A percentile compares a stretch with the other conserved stretches of the same genome.
Conservation (phyloP, 805 yeast genomes). For the Cyberlindnera sargentensis region DNA sequence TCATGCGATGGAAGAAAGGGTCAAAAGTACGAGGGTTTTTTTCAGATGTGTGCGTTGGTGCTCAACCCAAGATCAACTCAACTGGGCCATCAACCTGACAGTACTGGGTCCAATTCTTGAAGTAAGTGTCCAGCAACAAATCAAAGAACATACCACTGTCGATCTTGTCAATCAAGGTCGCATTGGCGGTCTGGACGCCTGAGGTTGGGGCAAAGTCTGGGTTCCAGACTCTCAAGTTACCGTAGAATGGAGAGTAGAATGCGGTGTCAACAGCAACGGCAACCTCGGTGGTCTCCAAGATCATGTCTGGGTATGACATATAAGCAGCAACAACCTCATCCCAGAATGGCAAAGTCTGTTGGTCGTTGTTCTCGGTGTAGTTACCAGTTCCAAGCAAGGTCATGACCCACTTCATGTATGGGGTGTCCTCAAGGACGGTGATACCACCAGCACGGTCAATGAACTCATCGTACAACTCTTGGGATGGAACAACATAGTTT, state of each 20-base stretch:
- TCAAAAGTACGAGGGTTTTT: background rate
- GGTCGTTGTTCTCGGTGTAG: constrained; percentile 25
- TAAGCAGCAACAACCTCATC: constrained; percentile 34
- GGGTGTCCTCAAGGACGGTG: constrained; percentile 23
- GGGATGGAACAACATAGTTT: constrained; percentile 33
- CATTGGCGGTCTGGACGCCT: constrained; percentile 30
- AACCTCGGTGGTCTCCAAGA: constrained; percentile 25
- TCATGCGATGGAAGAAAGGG: too few relatives aligned
- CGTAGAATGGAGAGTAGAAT: constrained; percentile 36
- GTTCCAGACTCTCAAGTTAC: constrained; percentile 32
- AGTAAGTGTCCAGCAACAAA: constrained; percentile 26
- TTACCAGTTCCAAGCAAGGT: constrained; percentile 31
- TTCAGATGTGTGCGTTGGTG: background rate
- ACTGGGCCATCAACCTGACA: constrained; percentile 21
- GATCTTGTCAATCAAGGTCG: constrained; percentile 28
- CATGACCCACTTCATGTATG: constrained; percentile 25
- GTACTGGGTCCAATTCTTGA: constrained; percentile 32
- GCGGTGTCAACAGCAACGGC: constrained; percentile 33
- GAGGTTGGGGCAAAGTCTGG: constrained; percentile 30
- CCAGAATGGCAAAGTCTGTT: constrained; percentile 36
- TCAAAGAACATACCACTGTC: constrained; percentile 27
- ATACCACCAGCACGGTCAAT: constrained; percentile 31
- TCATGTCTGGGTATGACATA: constrained; percentile 31
- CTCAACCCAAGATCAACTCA: constrained; percentile 4
- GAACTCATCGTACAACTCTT: constrained; percentile 28